Base-by-base conservation (phyloP, 495 filamentous ascomycete genomes). In the Aspergillus steynii region DNA sequence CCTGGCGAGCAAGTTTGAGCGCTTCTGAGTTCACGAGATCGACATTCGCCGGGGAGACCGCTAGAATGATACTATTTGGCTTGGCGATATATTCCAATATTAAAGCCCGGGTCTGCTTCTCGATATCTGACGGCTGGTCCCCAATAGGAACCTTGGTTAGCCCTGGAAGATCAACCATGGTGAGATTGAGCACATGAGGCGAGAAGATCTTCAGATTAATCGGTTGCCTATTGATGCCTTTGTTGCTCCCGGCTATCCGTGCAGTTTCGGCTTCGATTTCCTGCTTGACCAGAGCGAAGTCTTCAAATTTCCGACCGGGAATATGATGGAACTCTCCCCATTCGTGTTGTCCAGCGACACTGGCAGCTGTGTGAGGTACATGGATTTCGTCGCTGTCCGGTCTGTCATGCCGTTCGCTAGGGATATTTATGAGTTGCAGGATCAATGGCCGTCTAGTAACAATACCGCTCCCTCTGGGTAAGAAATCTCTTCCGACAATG, bases 181-280 rank as follows among this genome's bases (percentile, higher is more conserved):
- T 99, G 65, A 99, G 82, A 76, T 93, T 98, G 57, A 99, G 84
- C 51, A 99, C 96, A 77, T 97, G 89, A 4, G 95, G 96, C 27
- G 95, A 98, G 75, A 96, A 99, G 56, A 99, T 97, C 73, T 99
- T 99, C 52, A 99, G 82, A 72, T 99, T 98, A 71, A 99, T 99
- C 50, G 95, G 93, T 72, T 96, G 89, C 58, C 95, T 82, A 70
- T 96, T 99, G 76, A 99, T 99, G 61, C 95, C 95, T 78, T 99
- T 99, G 77, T 99, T 99, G 77, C 82, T 96, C 59, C 95, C 95
- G 47, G 95, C 95, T 70, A 99, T 96, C 62, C 95, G 85, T 12
- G 93, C 86, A 1, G 95, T 99, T 77, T 99, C 95, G 49, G 90
- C 92, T 75, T 99, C 95, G 60, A 99, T 99, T 69, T 99, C 95